Percentiles rank a stretch among this genome's conserved stretches.
Evolutionary conservation across 192 early-diverging fungal genomes (phyloP).

Genomic region (Kickxella alabastrina): DNA sequence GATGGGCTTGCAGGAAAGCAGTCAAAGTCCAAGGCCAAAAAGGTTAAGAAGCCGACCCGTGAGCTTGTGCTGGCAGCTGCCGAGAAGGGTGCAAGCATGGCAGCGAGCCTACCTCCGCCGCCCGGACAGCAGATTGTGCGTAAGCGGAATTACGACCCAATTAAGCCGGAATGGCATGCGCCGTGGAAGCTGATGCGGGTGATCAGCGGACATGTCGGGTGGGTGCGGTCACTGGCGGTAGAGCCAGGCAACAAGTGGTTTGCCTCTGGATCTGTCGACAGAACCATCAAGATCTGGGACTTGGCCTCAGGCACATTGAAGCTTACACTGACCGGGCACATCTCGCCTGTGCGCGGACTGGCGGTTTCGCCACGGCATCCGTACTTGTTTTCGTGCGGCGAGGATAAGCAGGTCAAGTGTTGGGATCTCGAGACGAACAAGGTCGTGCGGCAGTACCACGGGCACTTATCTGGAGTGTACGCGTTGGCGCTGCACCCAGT

Average conservation of each 20-base stretch:
- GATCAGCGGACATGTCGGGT: constrained; percentile 96
- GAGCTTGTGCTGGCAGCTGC: constrained; percentile 28
- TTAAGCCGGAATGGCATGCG: constrained; percentile 89
- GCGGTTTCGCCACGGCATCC: constrained; percentile 93
- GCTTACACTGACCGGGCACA: constrained; percentile 94
- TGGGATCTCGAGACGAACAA: constrained; percentile 99
- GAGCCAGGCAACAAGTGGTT: constrained; percentile 99
- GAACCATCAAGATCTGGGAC: constrained; percentile 99
- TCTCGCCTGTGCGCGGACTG: constrained; percentile 90
- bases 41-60: constrained; percentile 27
- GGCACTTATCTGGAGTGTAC: constrained; percentile 94
- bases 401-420: constrained; percentile 99
- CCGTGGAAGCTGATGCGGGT: constrained; percentile 95
- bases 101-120: constrained; percentile 7
- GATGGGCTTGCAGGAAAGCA: constrained; percentile 31
- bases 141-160: constrained; percentile 42
- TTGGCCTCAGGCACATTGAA: constrained; percentile 94
- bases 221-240: constrained; percentile 89
- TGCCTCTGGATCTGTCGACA: constrained; percentile 94
- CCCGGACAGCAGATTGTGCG: constrained; percentile 45
- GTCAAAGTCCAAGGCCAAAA: constrained; percentile 19
- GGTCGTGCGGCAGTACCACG: constrained; percentile 98
- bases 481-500: constrained; percentile 88
- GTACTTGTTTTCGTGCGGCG: constrained; percentile 94
- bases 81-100: constrained; percentile 3